Conservation (phyloP, 371 early-diverging fungal genomes). For the Apophysomyces sp. region DNA sequence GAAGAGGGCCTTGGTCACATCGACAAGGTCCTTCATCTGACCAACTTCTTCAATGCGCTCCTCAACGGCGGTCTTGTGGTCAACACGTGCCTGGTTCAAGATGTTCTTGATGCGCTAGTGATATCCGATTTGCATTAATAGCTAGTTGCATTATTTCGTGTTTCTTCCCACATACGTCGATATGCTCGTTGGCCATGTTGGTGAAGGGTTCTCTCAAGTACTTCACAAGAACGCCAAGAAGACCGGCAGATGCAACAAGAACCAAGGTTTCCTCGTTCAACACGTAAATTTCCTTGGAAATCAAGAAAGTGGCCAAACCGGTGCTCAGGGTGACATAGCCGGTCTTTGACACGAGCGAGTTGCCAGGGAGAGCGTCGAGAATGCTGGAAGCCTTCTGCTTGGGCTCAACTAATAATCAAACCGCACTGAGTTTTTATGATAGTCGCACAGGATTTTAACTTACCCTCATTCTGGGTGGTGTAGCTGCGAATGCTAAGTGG, state of each 20-base stretch:
- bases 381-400: slow-evolving; percentile 80
- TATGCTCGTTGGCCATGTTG: slow-evolving; percentile 85
- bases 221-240: slow-evolving; percentile 74
- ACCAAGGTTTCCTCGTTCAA: slow-evolving; percentile 93
- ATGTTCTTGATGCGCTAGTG: slow-evolving; percentile 72
- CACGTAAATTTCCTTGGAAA: slow-evolving; percentile 96
- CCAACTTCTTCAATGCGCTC: slow-evolving; percentile 88
- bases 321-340: slow-evolving; percentile 83
- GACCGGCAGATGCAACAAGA: slow-evolving; percentile 70
- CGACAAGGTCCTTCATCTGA: slow-evolving; percentile 91
- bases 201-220: slow-evolving; percentile 83
- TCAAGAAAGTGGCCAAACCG: slow-evolving; percentile 83
- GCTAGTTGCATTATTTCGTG: not conserved
- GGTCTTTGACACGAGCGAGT: slow-evolving; percentile 86
- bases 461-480: slow-evolving; percentile 38
- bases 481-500: slow-evolving; percentile 36
- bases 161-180: slow-evolving; percentile 48
- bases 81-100: slow-evolving; percentile 82
- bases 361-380: slow-evolving; percentile 90
- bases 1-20: slow-evolving; percentile 91
- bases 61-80: slow-evolving; percentile 90
- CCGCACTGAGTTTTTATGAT: not conserved
- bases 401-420: slow-evolving; percentile 39
- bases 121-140: not conserved
- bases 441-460: not conserved